Base-by-base conservation (phyloP, 75 land plant genomes). In the Picea sitchensis region DNA sequence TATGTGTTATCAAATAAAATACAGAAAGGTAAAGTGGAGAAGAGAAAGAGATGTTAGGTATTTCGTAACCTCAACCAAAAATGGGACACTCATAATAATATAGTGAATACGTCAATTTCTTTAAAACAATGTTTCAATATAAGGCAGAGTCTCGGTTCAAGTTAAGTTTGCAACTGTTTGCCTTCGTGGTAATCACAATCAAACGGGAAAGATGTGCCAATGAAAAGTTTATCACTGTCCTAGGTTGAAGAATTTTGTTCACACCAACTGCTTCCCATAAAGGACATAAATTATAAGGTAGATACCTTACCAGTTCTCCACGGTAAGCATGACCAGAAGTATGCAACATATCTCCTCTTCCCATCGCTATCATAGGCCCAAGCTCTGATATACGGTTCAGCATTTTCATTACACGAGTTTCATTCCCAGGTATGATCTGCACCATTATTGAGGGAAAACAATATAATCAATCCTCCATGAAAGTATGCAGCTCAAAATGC, bases 311-410 rank as follows among this genome's bases (percentile, higher is more conserved):
- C 92, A 97, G 80, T 83, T 97, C 99, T 31, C 82, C 99, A 51
- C 94, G 96, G 86, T 97, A 92, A 14, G 90, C 99, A 93, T 97
- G 99, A 65, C 99, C 99, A 79, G 99, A 97, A 68, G 99, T 97
- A 83, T 97, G 99, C 81, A 97, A 86, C 61, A 73, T 78, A 58
- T 91, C 92, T 77, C 92, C 92, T 73, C 80, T 91, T 20, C 99
- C 98, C 95, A 92, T 95, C 12, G 86, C 86, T 44, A 97, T 89
- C 41, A 82, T 90, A 31, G 99, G 92, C 38, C 99, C 99, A 83
- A 95, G 86, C 56, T 97, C 99, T 80, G 99, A 83, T 82, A 97
- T 84, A 23, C 99, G 95, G 58, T 97, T 97, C 64, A 97, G 76
- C 99, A 97, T 95, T 77, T 93, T 91, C 92, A 97, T 93, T 12